Evolutionary conservation across 208 protist species (phyloP).

Genomic region (Herpetomonas muscarum): DNA sequence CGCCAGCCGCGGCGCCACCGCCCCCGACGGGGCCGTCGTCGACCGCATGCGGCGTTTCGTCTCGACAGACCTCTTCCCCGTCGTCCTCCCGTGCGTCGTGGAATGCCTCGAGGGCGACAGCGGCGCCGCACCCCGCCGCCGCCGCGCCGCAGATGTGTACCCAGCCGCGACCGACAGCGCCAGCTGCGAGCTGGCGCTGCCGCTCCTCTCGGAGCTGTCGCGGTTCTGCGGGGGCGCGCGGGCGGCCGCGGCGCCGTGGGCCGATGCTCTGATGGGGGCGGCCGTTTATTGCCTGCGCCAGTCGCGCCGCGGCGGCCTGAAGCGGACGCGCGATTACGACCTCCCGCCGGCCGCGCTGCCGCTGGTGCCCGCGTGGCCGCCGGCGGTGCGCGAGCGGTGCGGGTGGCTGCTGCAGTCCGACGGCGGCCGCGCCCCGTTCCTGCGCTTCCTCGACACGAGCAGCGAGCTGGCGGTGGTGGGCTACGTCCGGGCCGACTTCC

Average conservation of each 20-base stretch:
- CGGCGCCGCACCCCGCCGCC: background rate
- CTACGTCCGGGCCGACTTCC: conserved; percentile 6
- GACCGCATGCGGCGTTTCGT: conserved; percentile 31
- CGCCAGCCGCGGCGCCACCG: conserved; percentile 5
- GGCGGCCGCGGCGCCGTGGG: conserved; percentile 16
- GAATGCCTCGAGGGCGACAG: conserved; percentile 14
- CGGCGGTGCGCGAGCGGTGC: conserved; percentile 10
- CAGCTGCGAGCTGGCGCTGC: conserved; percentile 60
- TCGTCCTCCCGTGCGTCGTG: conserved; percentile 30
- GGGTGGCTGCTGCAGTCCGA: conserved; percentile 4
- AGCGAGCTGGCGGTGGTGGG: conserved; percentile 17
- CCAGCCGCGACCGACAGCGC: conserved; percentile 26
- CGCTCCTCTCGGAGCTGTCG: conserved; percentile 41
- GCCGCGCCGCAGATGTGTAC: conserved; percentile 9
- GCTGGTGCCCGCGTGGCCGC: conserved; percentile 7
- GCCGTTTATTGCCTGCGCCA: conserved; percentile 52
- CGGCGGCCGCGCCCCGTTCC: conserved; percentile 16
- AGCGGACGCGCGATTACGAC: conserved; percentile 13
- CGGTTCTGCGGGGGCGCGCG: conserved; percentile 27
- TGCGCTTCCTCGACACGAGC: conserved; percentile 45
- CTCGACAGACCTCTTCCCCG: conserved; percentile 26
- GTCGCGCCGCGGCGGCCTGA: conserved; percentile 16
- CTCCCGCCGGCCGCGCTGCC: conserved; percentile 22
- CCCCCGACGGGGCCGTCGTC: conserved; percentile 5
- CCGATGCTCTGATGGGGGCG: conserved; percentile 27